Conservation (phyloP, 805 yeast genomes). For the Starmerella kuoi region DNA sequence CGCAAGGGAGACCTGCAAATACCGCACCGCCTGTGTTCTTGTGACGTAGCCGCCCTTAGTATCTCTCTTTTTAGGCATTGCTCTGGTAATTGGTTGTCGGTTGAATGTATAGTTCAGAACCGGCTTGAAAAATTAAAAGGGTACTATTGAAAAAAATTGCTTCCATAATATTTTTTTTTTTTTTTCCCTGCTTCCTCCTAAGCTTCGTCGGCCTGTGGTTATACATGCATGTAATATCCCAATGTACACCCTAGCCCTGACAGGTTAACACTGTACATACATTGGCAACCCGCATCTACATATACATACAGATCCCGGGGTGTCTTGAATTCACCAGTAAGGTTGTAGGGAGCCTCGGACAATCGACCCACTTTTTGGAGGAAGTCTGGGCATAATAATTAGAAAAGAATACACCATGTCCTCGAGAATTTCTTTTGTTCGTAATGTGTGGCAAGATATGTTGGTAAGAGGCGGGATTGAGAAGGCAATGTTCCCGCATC, state of each 20-base stretch:
- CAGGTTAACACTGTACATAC: too few relatives aligned
- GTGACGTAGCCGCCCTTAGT: conserved; percentile 48
- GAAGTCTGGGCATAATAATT: too few relatives aligned
- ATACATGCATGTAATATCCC: too few relatives aligned
- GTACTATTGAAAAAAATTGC: neutral
- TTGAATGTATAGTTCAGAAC: neutral
- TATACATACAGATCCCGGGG: too few relatives aligned
- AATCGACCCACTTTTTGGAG: too few relatives aligned
- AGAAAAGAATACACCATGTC: too few relatives aligned
- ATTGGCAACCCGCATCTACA: too few relatives aligned
- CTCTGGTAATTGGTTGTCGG: neutral
- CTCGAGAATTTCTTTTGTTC: conserved; percentile 23
- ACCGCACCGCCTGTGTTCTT: conserved; percentile 86
- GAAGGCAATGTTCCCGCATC: conserved; percentile 15
- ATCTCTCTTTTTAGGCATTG: conserved; percentile 19
- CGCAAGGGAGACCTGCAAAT: conserved; percentile 83
- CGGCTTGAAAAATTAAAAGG: neutral
- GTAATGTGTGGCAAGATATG: conserved; percentile 23
- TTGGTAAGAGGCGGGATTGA: conserved; percentile 22
- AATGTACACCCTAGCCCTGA: too few relatives aligned
- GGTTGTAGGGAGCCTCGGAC: too few relatives aligned
- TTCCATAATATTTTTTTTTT: conserved; percentile 10
- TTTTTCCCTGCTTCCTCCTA: conserved; percentile 4
- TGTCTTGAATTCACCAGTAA: too few relatives aligned
- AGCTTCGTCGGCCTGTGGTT: too few relatives aligned